Evolutionary conservation across 305 asterid genomes (phyloP), one percentile per base, ranked within the genome.

Genomic region (Andrographis paniculata): DNA sequence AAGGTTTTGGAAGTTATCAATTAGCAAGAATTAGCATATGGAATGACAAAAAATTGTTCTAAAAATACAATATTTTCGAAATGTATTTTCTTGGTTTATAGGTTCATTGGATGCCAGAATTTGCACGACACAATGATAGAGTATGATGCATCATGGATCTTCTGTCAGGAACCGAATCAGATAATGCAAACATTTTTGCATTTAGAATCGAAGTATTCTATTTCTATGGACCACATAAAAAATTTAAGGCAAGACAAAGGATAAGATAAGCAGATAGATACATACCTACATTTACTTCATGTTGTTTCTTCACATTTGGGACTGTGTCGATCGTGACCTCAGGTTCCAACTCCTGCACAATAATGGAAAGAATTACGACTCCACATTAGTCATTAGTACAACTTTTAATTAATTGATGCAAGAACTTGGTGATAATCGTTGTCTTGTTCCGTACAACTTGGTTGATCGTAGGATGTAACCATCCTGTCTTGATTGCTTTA

Each of bases 381-480:
- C 16, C 12, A 44, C 23, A 27, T 30, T 33, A 27, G 20, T 22
- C 30, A 33, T 6, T 33, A 15, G 13, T 18, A n/a, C 16, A 1
- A 16, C 27, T 21, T 30, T 19, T 55, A n/a, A n/a, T n/a, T n/a
- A n/a, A n/a, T n/a, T n/a, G n/a, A n/a, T n/a, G n/a, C 31, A 18
- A 33, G 23, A 27, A 22, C 22, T 17, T 36, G 8, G 4, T 9
- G 14, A 42, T 4, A 6, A 23, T 42, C 2, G 17, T 1, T 27
- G 5, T 6, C 0, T 52, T n/a, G 55, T 24, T 53, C 9, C 6
- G 53, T 75, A 80, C 92, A 53, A 68, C 27, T 77, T 83, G 87
- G 55, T 80, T 80, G 65, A 83, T 73, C 4, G 92, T 77, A 19
- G 92, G 92, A 70, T 83, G 94, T 44, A 77, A 48, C 87, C 91